phyloP scores from a whole-genome alignment of 768 basidiomycete genomes.

The Collybia sordida region DNA sequence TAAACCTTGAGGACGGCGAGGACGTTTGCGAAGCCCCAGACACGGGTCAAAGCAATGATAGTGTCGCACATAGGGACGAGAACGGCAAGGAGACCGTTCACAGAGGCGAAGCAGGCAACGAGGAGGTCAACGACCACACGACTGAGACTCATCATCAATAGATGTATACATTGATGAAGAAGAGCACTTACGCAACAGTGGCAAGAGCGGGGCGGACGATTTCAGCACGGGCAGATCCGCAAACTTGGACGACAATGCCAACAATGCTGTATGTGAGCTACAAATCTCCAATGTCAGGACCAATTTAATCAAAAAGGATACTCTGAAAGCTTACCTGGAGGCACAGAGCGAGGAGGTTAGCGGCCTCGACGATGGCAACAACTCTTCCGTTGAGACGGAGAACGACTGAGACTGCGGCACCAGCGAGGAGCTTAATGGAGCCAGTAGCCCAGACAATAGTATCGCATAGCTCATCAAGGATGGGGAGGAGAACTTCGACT shows the following conservation, averaged over 20 bases:
- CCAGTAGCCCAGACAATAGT: conserved; percentile 6
- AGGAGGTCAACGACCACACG: conserved; percentile 9
- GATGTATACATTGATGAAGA: background rate
- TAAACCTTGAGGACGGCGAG: conserved; percentile 12
- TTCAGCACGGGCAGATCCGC: conserved; percentile 1
- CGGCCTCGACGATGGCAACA: conserved; percentile 10
- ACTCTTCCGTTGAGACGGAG: conserved; percentile 12
- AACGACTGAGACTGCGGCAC: conserved; percentile 3
- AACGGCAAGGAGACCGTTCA: conserved; percentile 14
- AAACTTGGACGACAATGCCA: conserved; percentile 1
- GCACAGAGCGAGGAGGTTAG: conserved; percentile 9
- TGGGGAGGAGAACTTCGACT: conserved; percentile 11
- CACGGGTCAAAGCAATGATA: conserved; percentile 9
- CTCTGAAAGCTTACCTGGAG: conserved; percentile 11
- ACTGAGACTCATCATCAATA: background rate
- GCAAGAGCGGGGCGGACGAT: conserved; percentile 8
- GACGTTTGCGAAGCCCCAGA: conserved; percentile 13
- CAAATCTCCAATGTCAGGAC: background rate
- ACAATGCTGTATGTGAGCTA: conserved; percentile 10
- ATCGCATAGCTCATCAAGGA: conserved; percentile 12
- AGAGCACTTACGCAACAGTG: conserved; percentile 10
- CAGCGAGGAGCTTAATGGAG: conserved; percentile 14
- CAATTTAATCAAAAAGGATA: background rate
- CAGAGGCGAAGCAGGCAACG: conserved; percentile 11
- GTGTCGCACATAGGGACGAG: conserved; percentile 13